Evolutionary conservation across 2,329 filamentous ascomycete genomes (phyloP), one percentile per base, ranked within the genome.

Genomic region (Epichloe amarillans): DNA sequence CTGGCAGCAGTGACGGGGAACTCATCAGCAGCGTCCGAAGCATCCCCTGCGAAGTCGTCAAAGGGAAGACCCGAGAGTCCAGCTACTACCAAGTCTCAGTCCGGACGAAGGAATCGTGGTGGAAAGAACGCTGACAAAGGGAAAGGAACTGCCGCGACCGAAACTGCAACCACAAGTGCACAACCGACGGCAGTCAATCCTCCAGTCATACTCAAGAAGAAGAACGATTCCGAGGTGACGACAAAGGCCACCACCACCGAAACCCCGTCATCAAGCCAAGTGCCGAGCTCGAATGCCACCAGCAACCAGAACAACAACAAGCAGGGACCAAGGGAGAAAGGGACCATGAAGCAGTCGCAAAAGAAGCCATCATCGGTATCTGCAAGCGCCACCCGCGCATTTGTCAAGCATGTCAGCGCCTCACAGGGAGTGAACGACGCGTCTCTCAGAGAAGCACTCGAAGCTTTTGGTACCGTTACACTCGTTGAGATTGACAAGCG

Each of bases 401-500:
- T 90, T 61, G 72, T 90, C 54, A 90, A 90, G 65, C 84, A 89
- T 59, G 85, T 84, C 48, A 95, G 94, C 62, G 81, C 88, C 11
- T 93, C 89, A 0, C 91, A 96, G 63, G 91, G 91, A 14, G 86
- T 96, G 45, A 96, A 88, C 0, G 91, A 96, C 62, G 71, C 83
- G 0, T 69, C 89, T 0, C 79, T 97, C 2, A 82, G 84, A 59
- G 77, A 84, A 57, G 82, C 86, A 1, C 80, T 97, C 62, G 76
- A 82, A 43, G 67, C 70, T 0, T 95, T 88, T 58, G 91, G 91
- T 2, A 66, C 77, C 1, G 79, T 96, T 44, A 79, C 79, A 0
- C 84, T 81, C 56, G 87, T 95, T 17, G 91, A 96, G 60, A 91
- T 97, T 50, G 91, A 97, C 64, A 90, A 89, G 66, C 86, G 90